Conservation (phyloP, 2,329 filamentous ascomycete species). For the Ilyonectria robusta region DNA sequence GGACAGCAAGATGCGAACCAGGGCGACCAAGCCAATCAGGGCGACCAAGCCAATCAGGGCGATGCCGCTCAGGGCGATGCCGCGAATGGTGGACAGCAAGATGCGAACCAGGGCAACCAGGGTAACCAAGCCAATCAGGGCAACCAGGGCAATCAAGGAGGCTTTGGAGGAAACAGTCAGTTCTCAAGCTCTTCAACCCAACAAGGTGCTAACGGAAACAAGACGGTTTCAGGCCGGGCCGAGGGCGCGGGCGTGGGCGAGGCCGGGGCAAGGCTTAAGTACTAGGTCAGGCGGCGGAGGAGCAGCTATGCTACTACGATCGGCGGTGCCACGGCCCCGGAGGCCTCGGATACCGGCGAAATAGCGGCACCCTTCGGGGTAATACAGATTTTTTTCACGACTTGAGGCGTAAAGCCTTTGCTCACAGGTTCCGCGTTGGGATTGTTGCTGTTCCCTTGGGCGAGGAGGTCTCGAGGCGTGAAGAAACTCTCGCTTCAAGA, state of each 20-base stretch:
- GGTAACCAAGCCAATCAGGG: conserved; percentile 20
- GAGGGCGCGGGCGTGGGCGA: conserved; percentile 4
- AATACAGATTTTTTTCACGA: background rate
- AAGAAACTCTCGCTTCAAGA: background rate
- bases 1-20: conserved; percentile 13
- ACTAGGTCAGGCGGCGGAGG: background rate
- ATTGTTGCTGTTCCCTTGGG: background rate
- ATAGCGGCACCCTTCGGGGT: background rate
- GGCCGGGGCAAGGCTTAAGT: conserved; percentile 6
- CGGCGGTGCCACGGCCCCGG: conserved; percentile 4
- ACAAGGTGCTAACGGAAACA: conserved; percentile 7
- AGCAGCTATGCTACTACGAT: background rate
- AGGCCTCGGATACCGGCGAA: background rate
- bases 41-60: conserved; percentile 15
- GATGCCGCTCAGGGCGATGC: background rate
- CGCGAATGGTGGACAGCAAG: no score
- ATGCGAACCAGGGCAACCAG: background rate
- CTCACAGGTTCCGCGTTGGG: background rate
- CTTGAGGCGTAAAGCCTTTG: background rate
- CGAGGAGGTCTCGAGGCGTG: background rate
- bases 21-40: no score
- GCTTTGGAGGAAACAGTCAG: conserved; percentile 2
- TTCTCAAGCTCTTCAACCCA: background rate
- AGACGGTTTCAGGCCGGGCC: conserved; percentile 6
- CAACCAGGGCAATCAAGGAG: conserved; percentile 10